Conservation (phyloP, 2,329 filamentous ascomycete species). For the Daldinia sp. region DNA sequence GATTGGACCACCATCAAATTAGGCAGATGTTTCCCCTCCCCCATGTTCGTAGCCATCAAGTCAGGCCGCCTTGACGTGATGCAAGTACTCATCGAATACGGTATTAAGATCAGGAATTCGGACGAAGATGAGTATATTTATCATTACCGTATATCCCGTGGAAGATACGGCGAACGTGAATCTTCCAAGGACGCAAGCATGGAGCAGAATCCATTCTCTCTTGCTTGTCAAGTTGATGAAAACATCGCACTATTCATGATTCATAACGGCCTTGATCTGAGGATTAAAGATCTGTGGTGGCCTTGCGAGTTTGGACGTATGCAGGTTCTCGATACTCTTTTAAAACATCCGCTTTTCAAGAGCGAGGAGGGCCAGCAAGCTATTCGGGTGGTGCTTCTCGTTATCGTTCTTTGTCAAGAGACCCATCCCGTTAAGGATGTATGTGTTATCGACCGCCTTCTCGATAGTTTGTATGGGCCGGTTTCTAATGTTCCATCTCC, state of each 20-base stretch:
- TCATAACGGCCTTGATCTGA: not conserved
- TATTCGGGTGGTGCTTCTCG: not conserved
- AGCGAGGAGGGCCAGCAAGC: not conserved
- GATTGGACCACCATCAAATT: too few species aligned
- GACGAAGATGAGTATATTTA: not conserved
- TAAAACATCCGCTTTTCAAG: slow-evolving; percentile 1
- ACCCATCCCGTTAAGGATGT: not conserved
- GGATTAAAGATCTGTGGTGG: not conserved
- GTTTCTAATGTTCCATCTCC: not conserved
- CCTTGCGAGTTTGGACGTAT: slow-evolving; percentile 1
- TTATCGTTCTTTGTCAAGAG: not conserved
- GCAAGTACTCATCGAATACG: slow-evolving; percentile 6
- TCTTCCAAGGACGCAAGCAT: too few species aligned
- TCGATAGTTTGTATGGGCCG: not conserved
- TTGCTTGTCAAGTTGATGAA: slow-evolving; percentile 6
- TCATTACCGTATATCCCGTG: not conserved
- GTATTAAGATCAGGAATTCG: not conserved
- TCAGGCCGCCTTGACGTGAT: slow-evolving; percentile 19
- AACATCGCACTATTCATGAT: slow-evolving; percentile 19
- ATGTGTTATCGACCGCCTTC: not conserved
- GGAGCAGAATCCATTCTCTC: not conserved
- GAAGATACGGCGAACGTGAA: too few species aligned
- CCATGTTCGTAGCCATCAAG: slow-evolving; percentile 1
- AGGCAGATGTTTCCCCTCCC: not conserved
- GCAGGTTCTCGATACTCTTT: not conserved